These are phyloP conservation scores for Zymoseptoria crescenta DNA, from an alignment of 2,329 filamentous ascomycete species.

Conservation along the genomic window DNA sequence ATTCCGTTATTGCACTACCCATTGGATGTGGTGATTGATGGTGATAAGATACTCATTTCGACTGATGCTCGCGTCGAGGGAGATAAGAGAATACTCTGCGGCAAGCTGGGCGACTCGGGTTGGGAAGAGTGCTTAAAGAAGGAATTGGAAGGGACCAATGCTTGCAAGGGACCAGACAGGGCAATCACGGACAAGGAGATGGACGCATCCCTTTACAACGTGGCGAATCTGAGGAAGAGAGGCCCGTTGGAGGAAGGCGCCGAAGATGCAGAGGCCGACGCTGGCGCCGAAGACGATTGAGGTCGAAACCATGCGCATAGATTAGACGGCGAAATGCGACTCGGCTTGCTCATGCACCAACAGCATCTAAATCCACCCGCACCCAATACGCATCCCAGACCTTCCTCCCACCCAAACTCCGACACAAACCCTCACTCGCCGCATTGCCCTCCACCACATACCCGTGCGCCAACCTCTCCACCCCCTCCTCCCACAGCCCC, in stretches of 20 bases:
- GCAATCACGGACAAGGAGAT: conserved; percentile 31
- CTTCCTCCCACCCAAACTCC: conserved; percentile 50
- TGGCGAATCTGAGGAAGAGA: conserved; percentile 45
- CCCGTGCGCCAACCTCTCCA: conserved; percentile 50
- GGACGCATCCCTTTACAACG: conserved; percentile 39
- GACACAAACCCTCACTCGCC: conserved; percentile 55
- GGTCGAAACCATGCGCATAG: not conserved
- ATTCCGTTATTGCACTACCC: conserved; percentile 3
- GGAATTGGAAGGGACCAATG: conserved; percentile 15
- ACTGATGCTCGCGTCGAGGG: conserved; percentile 10
- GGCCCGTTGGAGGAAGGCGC: conserved; percentile 15
- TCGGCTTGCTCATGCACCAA: not conserved
- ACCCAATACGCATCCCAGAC: conserved; percentile 55
- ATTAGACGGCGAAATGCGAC: not conserved
- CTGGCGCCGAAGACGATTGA: conserved; percentile 1
- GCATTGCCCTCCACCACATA: conserved; percentile 57
- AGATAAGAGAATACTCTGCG: not conserved
- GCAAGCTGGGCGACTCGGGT: not conserved
- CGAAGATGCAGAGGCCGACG: conserved; percentile 5
- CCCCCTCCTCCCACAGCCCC: conserved; percentile 28
- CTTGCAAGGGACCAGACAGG: conserved; percentile 10
- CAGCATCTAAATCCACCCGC: conserved; percentile 34
- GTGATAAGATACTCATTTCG: conserved; percentile 11
- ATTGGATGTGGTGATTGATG: conserved; percentile 12
- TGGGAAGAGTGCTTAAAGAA: not conserved